phyloP scores from a whole-genome alignment of 2,329 filamentous ascomycete species.

The Fusarium mexicanum region DNA sequence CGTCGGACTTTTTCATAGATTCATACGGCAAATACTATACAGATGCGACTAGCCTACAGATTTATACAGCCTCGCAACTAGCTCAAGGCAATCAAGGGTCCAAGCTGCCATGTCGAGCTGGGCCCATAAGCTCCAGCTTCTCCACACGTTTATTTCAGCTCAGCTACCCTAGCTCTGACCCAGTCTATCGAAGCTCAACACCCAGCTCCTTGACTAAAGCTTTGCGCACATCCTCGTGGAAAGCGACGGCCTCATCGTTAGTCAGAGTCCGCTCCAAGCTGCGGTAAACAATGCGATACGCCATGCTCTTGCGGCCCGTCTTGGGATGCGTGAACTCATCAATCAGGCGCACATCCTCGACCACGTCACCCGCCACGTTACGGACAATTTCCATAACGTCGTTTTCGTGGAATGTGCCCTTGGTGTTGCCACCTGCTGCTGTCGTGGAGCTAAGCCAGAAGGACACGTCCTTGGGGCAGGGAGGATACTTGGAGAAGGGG shows the following conservation, averaged over 20 bases:
- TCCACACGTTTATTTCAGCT: slow-evolving; percentile 35
- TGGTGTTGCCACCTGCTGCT: slow-evolving; percentile 58
- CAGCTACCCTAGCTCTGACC: neutral
- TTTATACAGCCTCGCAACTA: slow-evolving; percentile 16
- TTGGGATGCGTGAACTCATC: slow-evolving; percentile 92
- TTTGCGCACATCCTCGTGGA: slow-evolving; percentile 75
- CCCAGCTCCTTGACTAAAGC: slow-evolving; percentile 76
- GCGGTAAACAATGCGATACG: slow-evolving; percentile 93
- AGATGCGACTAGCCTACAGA: slow-evolving; percentile 28
- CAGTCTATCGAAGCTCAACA: slow-evolving; percentile 66
- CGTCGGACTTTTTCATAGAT: neutral
- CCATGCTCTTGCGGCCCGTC: slow-evolving; percentile 83
- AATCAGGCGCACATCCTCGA: slow-evolving; percentile 86
- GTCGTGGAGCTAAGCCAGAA: slow-evolving; percentile 78
- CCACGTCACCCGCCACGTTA: slow-evolving; percentile 80
- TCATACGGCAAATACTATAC: slow-evolving; percentile 10
- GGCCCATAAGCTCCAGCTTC: slow-evolving; percentile 30
- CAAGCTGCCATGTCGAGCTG: slow-evolving; percentile 29
- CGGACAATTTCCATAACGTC: slow-evolving; percentile 97
- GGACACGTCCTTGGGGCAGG: slow-evolving; percentile 89
- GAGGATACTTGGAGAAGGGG: slow-evolving; percentile 91
- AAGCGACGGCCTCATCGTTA: slow-evolving; percentile 78
- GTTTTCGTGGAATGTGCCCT: slow-evolving; percentile 82
- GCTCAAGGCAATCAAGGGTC: slow-evolving; percentile 1
- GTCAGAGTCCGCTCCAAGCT: slow-evolving; percentile 91